Base-by-base conservation (phyloP, 768 basidiomycete species). In the Leucocoprinus birnbaumii region DNA sequence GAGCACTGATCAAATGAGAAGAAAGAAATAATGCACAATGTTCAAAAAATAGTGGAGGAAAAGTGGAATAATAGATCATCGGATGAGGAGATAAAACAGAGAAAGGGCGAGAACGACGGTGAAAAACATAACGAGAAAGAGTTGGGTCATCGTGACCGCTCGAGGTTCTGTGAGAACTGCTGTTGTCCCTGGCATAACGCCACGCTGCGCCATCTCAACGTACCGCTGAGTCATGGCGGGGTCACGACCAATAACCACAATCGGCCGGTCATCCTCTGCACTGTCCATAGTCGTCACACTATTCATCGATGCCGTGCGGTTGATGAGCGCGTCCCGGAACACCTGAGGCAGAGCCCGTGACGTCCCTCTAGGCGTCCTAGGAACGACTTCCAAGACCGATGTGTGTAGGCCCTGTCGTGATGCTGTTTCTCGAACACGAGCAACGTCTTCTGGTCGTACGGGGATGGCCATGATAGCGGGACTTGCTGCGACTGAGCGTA, bases 381-480 rank as follows among this genome's bases (percentile, higher is more conserved):
- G 50, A 14, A 51, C 4, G 6, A 51, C 40, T 22, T 51, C 50
- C 24, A 53, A 44, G 7, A 55, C 40, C 18, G 54, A 48, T 14
- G 54, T 55, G 40, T 48, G 24, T 4, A 55, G 54, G 21, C 47
- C 47, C 9, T 48, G 54, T 5, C 34, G 54, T 22, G 54, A 13
- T 11, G 54, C 54, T 13, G 54, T 55, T 43, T 55, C 54, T 37
- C 41, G 54, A 9, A 55, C 27, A 31, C 54, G 54, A n/a, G 47
- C 38, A 10, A 55, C 35, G 31, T 55, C 54, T 27, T 55, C 54
- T 9, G 47, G 27, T 7, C 54, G 54, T 1, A 49, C 40, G 10
- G 47, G 54, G 43, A 55, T 34, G 7, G 48, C 54, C 14, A 49
- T 41, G 25, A 55, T 48, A 35, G 38, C 41, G 2, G 54, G 54